Percentiles rank a stretch among this genome's conserved stretches.
phyloP scores from a whole-genome alignment of 2,329 filamentous ascomycete genomes.

The Xylaria hypoxylon region DNA sequence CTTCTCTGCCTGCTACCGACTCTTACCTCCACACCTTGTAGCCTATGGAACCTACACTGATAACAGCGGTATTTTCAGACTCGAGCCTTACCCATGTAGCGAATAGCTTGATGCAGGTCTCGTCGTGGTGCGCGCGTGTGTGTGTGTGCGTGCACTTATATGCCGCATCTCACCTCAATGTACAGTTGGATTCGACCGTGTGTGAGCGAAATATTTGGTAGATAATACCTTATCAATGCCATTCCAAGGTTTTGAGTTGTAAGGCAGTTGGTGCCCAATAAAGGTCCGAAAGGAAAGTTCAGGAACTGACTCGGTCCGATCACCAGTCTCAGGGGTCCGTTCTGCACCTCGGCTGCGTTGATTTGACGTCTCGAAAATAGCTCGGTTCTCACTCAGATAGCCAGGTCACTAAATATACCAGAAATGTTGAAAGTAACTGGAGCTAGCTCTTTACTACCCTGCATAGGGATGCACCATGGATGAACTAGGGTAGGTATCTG shows the following conservation, averaged over 20 bases:
- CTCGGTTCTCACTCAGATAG: background rate
- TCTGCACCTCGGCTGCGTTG: constrained; percentile 1
- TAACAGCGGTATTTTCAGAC: constrained; percentile 13
- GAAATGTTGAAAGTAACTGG: background rate
- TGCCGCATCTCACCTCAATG: constrained; percentile 13
- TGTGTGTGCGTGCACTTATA: constrained; percentile 23
- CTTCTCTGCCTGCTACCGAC: background rate
- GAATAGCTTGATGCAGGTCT: constrained; percentile 11
- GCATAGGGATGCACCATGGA: background rate
- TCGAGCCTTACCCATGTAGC: constrained; percentile 2
- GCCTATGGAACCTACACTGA: background rate
- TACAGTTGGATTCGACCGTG: background rate
- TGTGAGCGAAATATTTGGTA: background rate
- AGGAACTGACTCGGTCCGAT: constrained; percentile 37
- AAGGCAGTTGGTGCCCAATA: constrained; percentile 26
- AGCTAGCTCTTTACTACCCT: constrained; percentile 1
- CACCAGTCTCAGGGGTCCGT: constrained; percentile 3
- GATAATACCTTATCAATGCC: background rate
- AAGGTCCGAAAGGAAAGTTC: constrained; percentile 38
- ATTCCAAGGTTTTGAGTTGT: constrained; percentile 1
- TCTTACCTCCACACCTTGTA: background rate
- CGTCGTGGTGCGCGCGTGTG: constrained; percentile 6
- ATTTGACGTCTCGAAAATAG: background rate
- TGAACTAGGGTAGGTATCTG: background rate
- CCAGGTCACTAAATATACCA: background rate